Evolutionary conservation across 768 basidiomycete genomes (phyloP).

Genomic region (Amanita muscaria): DNA sequence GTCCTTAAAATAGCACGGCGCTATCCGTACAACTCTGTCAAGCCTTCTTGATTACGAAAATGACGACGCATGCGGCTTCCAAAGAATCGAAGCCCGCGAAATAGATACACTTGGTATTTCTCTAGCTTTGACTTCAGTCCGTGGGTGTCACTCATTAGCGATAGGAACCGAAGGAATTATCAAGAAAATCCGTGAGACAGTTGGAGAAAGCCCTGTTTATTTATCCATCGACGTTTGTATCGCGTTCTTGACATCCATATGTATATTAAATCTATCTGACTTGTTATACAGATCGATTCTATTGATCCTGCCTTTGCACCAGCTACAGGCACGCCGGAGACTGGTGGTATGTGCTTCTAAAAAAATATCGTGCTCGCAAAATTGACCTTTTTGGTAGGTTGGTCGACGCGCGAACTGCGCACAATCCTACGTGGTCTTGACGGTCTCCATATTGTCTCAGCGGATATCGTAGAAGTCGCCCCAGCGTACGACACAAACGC

Average conservation of each 20-base stretch:
- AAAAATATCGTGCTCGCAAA: no score
- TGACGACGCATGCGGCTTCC: conserved; percentile 72
- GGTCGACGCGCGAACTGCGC: conserved; percentile 77
- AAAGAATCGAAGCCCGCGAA: conserved; percentile 76
- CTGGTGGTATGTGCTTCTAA: conserved; percentile 35
- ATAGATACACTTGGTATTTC: conserved; percentile 68
- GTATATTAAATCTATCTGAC: neutral
- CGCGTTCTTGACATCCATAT: conserved; percentile 3
- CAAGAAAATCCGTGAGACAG: conserved; percentile 68
- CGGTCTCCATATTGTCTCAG: conserved; percentile 69
- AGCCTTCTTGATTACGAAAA: conserved; percentile 70
- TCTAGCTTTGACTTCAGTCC: neutral
- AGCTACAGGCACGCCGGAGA: conserved; percentile 79
- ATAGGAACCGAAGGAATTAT: conserved; percentile 69
- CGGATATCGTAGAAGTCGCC: conserved; percentile 80
- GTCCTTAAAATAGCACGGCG: conserved; percentile 59
- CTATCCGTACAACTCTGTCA: conserved; percentile 77
- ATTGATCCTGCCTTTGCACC: conserved; percentile 80
- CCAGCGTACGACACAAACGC: conserved; percentile 65
- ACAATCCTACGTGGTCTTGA: conserved; percentile 69
- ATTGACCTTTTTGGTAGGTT: no score
- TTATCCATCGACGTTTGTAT: conserved; percentile 63
- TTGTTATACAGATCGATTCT: conserved; percentile 50
- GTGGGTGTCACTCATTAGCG: neutral
- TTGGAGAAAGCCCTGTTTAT: conserved; percentile 69